These are phyloP conservation scores for Xylariaceae sp. DNA, from an alignment of 2,329 filamentous ascomycete species.

Conservation along the genomic window DNA sequence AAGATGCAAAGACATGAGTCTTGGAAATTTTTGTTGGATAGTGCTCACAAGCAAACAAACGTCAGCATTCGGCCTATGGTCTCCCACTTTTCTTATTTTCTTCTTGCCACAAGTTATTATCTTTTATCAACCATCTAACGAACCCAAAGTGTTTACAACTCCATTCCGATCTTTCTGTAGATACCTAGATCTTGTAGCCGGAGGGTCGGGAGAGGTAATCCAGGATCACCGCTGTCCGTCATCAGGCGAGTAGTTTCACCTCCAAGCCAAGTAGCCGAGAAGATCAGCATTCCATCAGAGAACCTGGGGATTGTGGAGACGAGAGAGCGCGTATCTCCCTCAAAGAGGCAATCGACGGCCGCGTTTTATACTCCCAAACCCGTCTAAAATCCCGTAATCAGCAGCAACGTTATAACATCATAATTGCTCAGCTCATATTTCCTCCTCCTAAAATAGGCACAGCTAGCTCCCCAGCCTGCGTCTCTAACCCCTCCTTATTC, in stretches of 20 bases:
- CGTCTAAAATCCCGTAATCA: slow-evolving; percentile 13
- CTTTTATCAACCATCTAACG: no score
- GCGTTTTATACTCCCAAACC: slow-evolving; percentile 11
- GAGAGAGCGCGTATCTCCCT: slow-evolving; percentile 8
- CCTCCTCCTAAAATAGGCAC: slow-evolving; percentile 31
- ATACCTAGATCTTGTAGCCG: no score
- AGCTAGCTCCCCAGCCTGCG: slow-evolving; percentile 16
- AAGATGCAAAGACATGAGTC: slow-evolving; percentile 2
- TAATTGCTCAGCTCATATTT: slow-evolving; percentile 23
- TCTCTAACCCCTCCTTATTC: slow-evolving; percentile 9
- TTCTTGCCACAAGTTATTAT: no score
- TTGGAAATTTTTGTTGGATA: background rate
- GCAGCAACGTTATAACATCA: slow-evolving; percentile 20
- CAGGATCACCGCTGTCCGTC: slow-evolving; percentile 30
- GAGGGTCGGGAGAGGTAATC: background rate
- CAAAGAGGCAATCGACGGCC: slow-evolving; percentile 19
- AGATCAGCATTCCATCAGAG: slow-evolving; percentile 11
- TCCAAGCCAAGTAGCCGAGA: slow-evolving; percentile 8
- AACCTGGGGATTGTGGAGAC: slow-evolving; percentile 16
- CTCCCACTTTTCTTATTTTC: no score
- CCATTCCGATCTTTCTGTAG: no score
- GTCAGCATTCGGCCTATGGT: no score
- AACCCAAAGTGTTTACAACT: no score
- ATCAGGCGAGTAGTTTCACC: slow-evolving; percentile 25
- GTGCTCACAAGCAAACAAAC: slow-evolving; percentile 7